These are phyloP conservation scores for Coemansia sp. DNA, from an alignment of 192 early-diverging fungal species.

Conservation along the genomic window DNA sequence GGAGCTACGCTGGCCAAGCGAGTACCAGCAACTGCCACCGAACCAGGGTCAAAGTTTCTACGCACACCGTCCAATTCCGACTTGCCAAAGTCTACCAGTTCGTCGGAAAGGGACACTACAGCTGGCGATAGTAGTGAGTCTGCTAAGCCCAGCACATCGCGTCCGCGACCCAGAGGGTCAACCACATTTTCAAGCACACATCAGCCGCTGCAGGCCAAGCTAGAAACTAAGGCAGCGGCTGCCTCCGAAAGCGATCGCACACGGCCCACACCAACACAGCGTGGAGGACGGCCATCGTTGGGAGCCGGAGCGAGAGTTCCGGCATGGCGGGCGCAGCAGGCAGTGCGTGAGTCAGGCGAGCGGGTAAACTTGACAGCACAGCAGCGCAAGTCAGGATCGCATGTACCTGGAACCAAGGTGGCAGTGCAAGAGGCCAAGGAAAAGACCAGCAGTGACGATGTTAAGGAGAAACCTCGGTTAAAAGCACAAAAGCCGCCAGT, in stretches of 20 bases:
- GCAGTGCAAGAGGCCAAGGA: conserved; percentile 32
- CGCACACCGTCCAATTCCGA: conserved; percentile 29
- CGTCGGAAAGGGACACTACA: conserved; percentile 31
- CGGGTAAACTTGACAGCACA: conserved; percentile 13
- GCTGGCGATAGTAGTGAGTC: background rate
- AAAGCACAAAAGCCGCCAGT: conserved; percentile 13
- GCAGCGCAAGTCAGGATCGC: conserved; percentile 37
- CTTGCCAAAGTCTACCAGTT: conserved; percentile 14
- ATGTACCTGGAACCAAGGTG: conserved; percentile 23
- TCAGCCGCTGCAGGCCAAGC: conserved; percentile 41
- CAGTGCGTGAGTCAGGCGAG: conserved; percentile 34
- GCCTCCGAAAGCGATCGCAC: conserved; percentile 14
- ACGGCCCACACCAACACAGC: conserved; percentile 11
- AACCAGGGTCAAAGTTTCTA: conserved; percentile 24
- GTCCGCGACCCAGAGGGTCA: conserved; percentile 2
- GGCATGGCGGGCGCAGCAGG: conserved; percentile 50
- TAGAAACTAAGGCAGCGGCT: conserved; percentile 32
- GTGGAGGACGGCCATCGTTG: conserved; percentile 20
- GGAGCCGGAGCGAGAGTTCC: conserved; percentile 31
- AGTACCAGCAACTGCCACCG: conserved; percentile 37
- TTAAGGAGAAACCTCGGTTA: conserved; percentile 3
- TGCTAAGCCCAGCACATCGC: conserved; percentile 6
- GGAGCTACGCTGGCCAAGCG: conserved; percentile 14
- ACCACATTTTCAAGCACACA: conserved; percentile 18
- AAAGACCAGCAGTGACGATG: conserved; percentile 26